Percentiles rank a stretch among this genome's conserved stretches.
Evolutionary conservation across 1,284 basidiomycete species (phyloP).

Genomic region (Ganoderma boninense): DNA sequence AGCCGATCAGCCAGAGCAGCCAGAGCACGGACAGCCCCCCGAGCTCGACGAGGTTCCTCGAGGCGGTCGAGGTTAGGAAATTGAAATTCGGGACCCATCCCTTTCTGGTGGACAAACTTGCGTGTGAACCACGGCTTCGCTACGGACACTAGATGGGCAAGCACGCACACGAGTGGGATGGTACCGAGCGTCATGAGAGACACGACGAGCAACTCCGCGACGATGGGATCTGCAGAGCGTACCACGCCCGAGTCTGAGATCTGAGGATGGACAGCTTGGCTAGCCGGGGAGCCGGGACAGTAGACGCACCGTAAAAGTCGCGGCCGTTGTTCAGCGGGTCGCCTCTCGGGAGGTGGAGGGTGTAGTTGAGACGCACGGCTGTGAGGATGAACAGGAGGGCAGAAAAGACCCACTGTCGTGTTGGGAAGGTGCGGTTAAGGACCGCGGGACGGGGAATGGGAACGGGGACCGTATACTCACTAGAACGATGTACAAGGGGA

Average conservation of each 20-base stretch:
- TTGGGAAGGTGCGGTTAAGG: background rate
- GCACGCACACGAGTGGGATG: conserved; percentile 63
- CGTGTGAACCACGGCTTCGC: conserved; percentile 54
- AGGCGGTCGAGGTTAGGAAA: conserved; percentile 31
- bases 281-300: background rate
- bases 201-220: conserved; percentile 69
- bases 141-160: background rate
- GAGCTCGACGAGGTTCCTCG: conserved; percentile 52
- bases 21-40: conserved; percentile 65
- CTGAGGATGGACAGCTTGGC: background rate
- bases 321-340: conserved; percentile 68
- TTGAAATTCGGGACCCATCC: conserved; percentile 19
- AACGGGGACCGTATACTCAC: no score
- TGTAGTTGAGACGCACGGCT: conserved; percentile 69
- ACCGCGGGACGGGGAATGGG: background rate
- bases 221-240: conserved; percentile 60
- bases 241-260: background rate
- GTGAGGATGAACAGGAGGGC: conserved; percentile 62
- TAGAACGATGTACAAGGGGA: conserved; percentile 33
- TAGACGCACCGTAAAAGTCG: conserved; percentile 63
- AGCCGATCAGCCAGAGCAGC: conserved; percentile 73
- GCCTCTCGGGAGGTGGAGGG: conserved; percentile 58
- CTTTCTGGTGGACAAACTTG: conserved; percentile 31
- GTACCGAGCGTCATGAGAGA: conserved; percentile 66
- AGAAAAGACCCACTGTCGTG: conserved; percentile 59